Base-by-base conservation (phyloP, 1,284 basidiomycete species). In the Cutaneotrichosporon dermatis region DNA sequence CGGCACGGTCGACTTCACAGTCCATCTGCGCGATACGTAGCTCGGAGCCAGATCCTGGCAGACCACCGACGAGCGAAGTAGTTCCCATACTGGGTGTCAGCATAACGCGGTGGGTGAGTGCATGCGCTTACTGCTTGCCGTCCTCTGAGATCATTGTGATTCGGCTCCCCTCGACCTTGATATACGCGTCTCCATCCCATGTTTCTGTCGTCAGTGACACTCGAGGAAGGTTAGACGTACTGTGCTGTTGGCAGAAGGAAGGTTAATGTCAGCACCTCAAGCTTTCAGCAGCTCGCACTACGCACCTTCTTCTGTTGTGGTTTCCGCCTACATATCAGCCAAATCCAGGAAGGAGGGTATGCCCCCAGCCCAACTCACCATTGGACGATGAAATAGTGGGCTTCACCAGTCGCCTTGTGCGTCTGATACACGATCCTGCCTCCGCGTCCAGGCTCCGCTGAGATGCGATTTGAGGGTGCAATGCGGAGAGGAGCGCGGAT, bases 21-120 rank as follows among this genome's bases (percentile, higher is more conserved):
- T 92, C 89, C 71, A 86, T 88, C 40, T 82, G 83, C 1, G 85
- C 84, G 6, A 92, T 73, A 6, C 69, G 77, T 54, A 90, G 79
- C 53, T 85, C 83, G 1, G 61, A 49, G 39, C 75, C 69, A 37
- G 66, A 49, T 6, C 56, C 57, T 11, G 63, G 65, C 11, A 66
- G 36, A 4, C 72, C 71, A 25, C 61, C 67, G 0, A 62, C 58
- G 34, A 73, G 65, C 7, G 64, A 55, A 2, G 66, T 66, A 0
- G 65, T 67, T 6, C 61, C 72, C 60, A 76, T 70, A 40, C 72
- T 75, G 54, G 25, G 25, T 25, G 25, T 25, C 25, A 25, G 25
- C 25, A 25, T 25, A 25, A 25, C 25, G 25, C 25, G 25, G 25
- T 25, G 25, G 25, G 7, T 2, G 11, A 36, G 4, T 11, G 6